These are phyloP conservation scores for Eimeria tenella DNA, from an alignment of 169 alveolate species.

Conservation along the genomic window DNA sequence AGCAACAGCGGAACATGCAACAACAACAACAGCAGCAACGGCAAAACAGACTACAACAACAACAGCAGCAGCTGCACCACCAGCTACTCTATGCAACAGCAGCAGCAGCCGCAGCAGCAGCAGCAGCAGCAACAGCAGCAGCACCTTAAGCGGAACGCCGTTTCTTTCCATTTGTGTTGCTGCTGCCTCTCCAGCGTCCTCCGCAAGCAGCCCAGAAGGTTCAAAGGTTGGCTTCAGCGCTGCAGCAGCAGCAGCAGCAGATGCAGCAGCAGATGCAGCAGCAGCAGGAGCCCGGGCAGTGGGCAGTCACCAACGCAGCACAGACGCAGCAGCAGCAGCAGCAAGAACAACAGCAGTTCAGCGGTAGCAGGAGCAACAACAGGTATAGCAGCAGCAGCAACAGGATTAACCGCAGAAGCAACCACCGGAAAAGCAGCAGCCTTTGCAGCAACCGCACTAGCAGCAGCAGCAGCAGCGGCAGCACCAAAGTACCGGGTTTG, in stretches of 20 bases:
- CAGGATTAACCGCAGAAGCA: neutral
- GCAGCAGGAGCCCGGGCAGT: too few species aligned
- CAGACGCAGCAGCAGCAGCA: neutral
- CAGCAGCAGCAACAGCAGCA: too few species aligned
- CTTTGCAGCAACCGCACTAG: neutral
- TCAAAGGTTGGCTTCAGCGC: conserved; percentile 85
- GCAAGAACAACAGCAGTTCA: too few species aligned
- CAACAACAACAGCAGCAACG: too few species aligned
- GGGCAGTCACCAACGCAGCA: too few species aligned
- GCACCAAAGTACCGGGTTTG: neutral
- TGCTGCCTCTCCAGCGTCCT: conserved; percentile 85
- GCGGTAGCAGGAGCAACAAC: neutral
- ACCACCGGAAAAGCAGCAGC: neutral
- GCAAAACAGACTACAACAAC: too few species aligned
- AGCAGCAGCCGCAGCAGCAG: too few species aligned
- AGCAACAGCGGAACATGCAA: too few species aligned
- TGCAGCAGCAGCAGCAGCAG: neutral
- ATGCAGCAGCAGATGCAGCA: neutral
- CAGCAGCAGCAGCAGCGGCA: neutral
- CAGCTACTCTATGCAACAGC: too few species aligned
- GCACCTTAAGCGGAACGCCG: conserved; percentile 29
- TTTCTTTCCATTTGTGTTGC: conserved; percentile 75
- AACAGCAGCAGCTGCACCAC: too few species aligned
- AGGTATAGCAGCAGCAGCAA: conserved; percentile 6
- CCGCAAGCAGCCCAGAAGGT: conserved; percentile 93